Conservation (phyloP, 2,329 filamentous ascomycete species). For the Cladorrhinum sp. region DNA sequence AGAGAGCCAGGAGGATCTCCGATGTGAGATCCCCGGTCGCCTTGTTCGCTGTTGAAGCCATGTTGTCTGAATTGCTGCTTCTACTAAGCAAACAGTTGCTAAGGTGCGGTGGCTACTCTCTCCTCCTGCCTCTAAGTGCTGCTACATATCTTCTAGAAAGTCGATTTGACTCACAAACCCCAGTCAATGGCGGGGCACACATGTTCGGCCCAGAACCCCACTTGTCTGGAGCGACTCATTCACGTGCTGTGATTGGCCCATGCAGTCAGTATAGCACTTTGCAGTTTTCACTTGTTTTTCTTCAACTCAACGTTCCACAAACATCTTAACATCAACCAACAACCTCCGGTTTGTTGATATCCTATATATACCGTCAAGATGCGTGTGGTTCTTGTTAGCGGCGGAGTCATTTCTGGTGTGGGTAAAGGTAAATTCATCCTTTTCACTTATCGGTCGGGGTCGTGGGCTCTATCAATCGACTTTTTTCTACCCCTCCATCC, state of each 20-base stretch:
- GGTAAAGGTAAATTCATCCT: constrained; percentile 5
- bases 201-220: too few species aligned
- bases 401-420: constrained; percentile 7
- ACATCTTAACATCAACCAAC: constrained; percentile 4
- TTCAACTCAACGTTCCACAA: neutral
- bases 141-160: too few species aligned
- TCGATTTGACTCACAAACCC: too few species aligned
- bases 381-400: constrained; percentile 10
- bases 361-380: constrained; percentile 3
- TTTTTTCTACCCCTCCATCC: neutral
- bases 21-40: constrained; percentile 56
- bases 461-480: neutral
- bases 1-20: constrained; percentile 64
- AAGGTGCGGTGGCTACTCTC: too few species aligned
- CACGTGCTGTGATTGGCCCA: constrained; percentile 14
- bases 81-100: too few species aligned
- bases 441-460: neutral
- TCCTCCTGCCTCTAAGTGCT: too few species aligned
- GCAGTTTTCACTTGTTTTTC: neutral
- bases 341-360: constrained; percentile 3
- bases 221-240: too few species aligned
- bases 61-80: too few species aligned
- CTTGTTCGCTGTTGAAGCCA: constrained; percentile 20
- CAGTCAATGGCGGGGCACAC: too few species aligned
- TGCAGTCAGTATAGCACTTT: neutral